These are phyloP conservation scores for Fusarium sp. DNA, from an alignment of 2,329 filamentous ascomycete species.

Conservation along the genomic window DNA sequence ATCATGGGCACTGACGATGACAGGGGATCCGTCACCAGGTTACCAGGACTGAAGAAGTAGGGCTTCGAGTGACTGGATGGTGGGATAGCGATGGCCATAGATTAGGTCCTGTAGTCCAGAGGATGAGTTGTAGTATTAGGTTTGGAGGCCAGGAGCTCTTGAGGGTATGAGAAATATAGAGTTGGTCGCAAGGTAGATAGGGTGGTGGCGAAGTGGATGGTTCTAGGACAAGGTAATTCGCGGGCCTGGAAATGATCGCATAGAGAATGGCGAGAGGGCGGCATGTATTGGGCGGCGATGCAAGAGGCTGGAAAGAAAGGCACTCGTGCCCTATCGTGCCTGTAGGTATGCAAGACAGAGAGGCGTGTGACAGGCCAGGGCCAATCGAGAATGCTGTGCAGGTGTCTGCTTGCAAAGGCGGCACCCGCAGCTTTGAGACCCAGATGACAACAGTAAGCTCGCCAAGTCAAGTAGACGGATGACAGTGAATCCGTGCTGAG, in stretches of 20 bases:
- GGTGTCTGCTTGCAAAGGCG: conserved; percentile 12
- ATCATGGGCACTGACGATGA: conserved; percentile 31
- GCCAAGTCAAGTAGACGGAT: not conserved
- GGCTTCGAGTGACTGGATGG: conserved; percentile 21
- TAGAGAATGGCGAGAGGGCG: conserved; percentile 7
- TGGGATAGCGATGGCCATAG: conserved; percentile 37
- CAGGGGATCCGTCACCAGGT: conserved; percentile 20
- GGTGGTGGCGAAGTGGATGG: conserved; percentile 12
- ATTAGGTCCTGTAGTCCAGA: conserved; percentile 5
- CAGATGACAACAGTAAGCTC: not conserved
- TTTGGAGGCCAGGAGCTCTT: conserved; percentile 3
- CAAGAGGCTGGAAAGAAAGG: conserved; percentile 22
- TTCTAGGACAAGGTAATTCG: conserved; percentile 8
- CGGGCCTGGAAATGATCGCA: conserved; percentile 5
- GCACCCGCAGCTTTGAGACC: not conserved
- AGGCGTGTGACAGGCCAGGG: conserved; percentile 11
- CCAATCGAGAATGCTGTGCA: conserved; percentile 23
- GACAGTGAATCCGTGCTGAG: not conserved
- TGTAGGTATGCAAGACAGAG: conserved; percentile 31
- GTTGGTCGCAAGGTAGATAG: conserved; percentile 2
- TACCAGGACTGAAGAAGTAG: conserved; percentile 16
- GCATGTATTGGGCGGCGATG: conserved; percentile 20
- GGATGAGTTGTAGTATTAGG: conserved; percentile 1
- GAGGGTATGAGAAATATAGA: not conserved
- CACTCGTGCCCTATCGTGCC: conserved; percentile 21